Evolutionary conservation across 257 asterid genomes (phyloP), one percentile per base, ranked within the genome.

Genomic region (Solanum medicagineum): DNA sequence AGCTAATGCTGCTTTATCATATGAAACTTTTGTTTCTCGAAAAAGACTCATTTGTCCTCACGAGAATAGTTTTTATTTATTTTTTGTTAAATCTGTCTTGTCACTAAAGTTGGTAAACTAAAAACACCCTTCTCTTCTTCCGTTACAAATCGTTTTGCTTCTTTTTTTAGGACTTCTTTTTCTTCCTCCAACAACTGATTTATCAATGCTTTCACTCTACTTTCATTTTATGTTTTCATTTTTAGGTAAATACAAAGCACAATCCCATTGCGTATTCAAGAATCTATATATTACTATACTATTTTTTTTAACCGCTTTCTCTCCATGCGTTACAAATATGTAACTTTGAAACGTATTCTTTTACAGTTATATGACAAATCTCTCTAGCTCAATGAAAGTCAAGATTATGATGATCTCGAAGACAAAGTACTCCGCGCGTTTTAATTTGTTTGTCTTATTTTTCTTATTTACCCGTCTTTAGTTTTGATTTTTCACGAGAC

Each of bases 91-190:
- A 85, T 83, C 81, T 85, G 93, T 90, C 92, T 86, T 86, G 6
- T 92, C 92, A 81, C 83, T 92, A 81, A 86, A 81, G 97, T 93
- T 89, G 95, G 93, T 93, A 88, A 89, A 81, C 89, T 71, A 87
- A 90, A 86, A 90, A 86, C 90, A 84, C 75, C 86, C 77, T 59
- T 90, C 85, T 85, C 88, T 77, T 82, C 90, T 88, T 90, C 91
- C 74, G 90, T 86, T 90, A 81, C 92, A 90, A 88, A 86, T 86
- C 89, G 81, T 71, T 71, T 86, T 86, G 89, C 91, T 88, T 88
- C 85, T 7, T 57, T 57, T 80, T 75, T 84, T 87, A 56, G 87
- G 17, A 53, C 22, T 24, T 77, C 1, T 68, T 68, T 32, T 68
- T 29, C 19, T 12, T 65, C 57, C 24, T 20, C n/a, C 53, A 24